Percentiles rank a stretch among this genome's conserved stretches.
Conservation (phyloP, 805 yeast species). For the Saccharomycopsis synnaedendra region DNA sequence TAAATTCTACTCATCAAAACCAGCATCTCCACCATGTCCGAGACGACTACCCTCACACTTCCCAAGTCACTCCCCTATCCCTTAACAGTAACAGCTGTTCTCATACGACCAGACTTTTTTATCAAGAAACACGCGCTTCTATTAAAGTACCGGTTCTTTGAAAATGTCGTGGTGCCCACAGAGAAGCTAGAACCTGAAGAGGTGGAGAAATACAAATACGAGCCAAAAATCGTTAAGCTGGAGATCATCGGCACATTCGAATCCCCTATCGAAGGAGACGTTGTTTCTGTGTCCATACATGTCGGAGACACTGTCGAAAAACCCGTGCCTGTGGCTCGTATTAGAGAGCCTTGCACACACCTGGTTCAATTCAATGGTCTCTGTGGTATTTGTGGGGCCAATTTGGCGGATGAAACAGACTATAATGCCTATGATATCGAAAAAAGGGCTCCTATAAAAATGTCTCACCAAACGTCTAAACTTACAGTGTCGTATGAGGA, state of each 20-base stretch:
- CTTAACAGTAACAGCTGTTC: conserved; percentile 44
- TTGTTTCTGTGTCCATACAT: conserved; percentile 38
- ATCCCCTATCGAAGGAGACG: conserved; percentile 67
- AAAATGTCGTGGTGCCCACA: conserved; percentile 22
- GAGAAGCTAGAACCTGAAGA: conserved; percentile 19
- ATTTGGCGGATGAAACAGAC: conserved; percentile 62
- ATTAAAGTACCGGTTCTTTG: conserved; percentile 56
- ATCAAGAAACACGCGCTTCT: conserved; percentile 43
- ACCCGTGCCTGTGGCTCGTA: conserved; percentile 37
- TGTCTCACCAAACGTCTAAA: conserved; percentile 83
- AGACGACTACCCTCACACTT: conserved; percentile 34
- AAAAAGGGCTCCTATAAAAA: conserved; percentile 72
- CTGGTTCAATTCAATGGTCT: conserved; percentile 90
- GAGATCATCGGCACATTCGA: conserved; percentile 72
- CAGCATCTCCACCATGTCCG: no score
- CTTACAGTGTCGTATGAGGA: conserved; percentile 76
- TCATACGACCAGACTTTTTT: conserved; percentile 31
- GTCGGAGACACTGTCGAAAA: conserved; percentile 42
- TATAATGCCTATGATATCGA: conserved; percentile 33
- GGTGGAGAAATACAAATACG: conserved; percentile 30
- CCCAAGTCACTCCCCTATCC: conserved; percentile 64
- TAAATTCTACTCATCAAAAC: no score
- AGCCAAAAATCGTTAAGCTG: conserved; percentile 32
- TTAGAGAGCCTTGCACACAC: conserved; percentile 82
- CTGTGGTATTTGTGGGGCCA: conserved; percentile 85